Evolutionary conservation across 2,329 filamentous ascomycete species (phyloP), one percentile per base, ranked within the genome.

Genomic region (Aspergillus clavatus): DNA sequence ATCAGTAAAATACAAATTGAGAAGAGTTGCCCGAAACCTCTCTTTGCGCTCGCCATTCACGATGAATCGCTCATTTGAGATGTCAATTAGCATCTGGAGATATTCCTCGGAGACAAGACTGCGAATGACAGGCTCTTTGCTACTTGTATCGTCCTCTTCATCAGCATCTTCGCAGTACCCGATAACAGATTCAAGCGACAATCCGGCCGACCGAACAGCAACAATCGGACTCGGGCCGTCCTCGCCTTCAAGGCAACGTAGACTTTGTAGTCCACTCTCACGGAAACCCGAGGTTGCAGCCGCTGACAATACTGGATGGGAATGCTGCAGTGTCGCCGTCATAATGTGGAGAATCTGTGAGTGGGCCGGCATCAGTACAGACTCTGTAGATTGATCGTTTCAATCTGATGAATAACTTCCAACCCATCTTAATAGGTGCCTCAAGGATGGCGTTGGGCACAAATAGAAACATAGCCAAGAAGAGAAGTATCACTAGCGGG

Each of bases 281-380:
- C 91, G 83, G 63, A 96, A 96, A 0, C 91, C 91, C 3, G 89
- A 85, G 56, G 83, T 80, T 7, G 91, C 74, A 1, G 87, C 90
- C 36, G 86, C 87, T 8, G 82, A 77, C 11, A 95, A 77, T 14
- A 94, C 75, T 7, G 79, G 74, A 54, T 95, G 86, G 3, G 91
- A 89, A 57, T 91, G 81, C 10, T 78, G 69, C 0, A 83, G 74
- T 0, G 87, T 91, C 12, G 89, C 81, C 5, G 88, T 83, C 57
- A 95, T 78, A 35, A 97, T 76, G 56, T 97, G 91, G 1, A 97
- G 79, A 55, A 96, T 95, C 90, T 95, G 51, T 16, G 19, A 36
- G 35, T 35, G 27, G n/a, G n/a, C 2, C n/a, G 12, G 19, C 42
- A 38, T 70, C 48, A 61, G 64, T 57, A 38, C 19, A n/a, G 46